Conservation (phyloP, 2,329 filamentous ascomycete species). For the Anisogramma anomala region DNA sequence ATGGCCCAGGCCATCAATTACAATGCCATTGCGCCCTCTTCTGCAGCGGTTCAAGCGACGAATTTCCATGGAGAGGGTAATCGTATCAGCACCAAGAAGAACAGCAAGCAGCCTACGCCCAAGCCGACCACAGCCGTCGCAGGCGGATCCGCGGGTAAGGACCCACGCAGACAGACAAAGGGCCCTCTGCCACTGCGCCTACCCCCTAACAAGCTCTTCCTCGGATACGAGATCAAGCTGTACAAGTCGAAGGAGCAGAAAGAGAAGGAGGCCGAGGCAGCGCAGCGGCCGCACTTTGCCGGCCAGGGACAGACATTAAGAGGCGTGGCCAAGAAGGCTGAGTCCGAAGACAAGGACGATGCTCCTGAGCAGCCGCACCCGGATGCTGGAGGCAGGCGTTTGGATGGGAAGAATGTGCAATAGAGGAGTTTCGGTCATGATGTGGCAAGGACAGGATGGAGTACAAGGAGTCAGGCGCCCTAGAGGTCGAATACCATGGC, state of each 20-base stretch:
- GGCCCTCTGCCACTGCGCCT: constrained; percentile 79
- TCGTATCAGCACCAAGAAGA: constrained; percentile 71
- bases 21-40: constrained; percentile 70
- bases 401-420: constrained; percentile 13
- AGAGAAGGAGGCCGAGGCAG: constrained; percentile 53
- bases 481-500: too few species aligned
- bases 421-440: constrained; percentile 9
- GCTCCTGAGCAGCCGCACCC: constrained; percentile 33
- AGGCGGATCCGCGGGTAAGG: constrained; percentile 35
- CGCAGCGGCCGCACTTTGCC: constrained; percentile 62
- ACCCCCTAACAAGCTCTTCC: constrained; percentile 84
- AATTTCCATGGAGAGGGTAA: constrained; percentile 75
- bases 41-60: constrained; percentile 56
- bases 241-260: constrained; percentile 67
- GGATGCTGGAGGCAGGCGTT: constrained; percentile 8
- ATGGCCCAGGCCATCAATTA: constrained; percentile 99
- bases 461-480: too few species aligned
- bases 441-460: background rate
- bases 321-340: constrained; percentile 60
- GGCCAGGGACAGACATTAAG: constrained; percentile 75
- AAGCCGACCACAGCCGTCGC: constrained; percentile 63
- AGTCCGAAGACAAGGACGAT: constrained; percentile 35
- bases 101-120: constrained; percentile 61
- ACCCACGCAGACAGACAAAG: constrained; percentile 45
- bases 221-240: constrained; percentile 87